Evolutionary conservation across 1,284 basidiomycete species (phyloP).

Genomic region (Cutaneotrichosporon curvatum): DNA sequence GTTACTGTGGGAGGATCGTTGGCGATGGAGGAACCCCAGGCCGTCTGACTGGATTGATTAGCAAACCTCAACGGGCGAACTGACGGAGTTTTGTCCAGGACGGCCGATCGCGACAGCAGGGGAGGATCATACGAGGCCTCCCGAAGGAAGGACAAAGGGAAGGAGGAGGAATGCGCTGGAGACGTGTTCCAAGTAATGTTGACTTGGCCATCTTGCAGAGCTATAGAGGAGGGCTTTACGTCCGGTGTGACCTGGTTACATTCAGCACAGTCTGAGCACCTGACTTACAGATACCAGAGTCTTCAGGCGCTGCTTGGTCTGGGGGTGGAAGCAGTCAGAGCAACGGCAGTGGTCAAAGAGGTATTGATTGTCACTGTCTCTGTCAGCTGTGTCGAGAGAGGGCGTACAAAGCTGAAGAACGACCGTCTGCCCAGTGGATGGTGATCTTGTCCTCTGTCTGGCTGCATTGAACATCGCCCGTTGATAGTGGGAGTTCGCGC

Average conservation of each 20-base stretch:
- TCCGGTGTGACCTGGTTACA: conserved; percentile 61
- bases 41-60: conserved; percentile 54
- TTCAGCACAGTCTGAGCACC: neutral
- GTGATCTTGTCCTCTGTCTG: conserved; percentile 1
- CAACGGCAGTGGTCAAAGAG: conserved; percentile 84
- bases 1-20: conserved; percentile 67
- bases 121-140: conserved; percentile 23
- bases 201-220: conserved; percentile 15
- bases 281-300: conserved; percentile 68
- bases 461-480: no score
- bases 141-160: conserved; percentile 52
- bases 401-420: conserved; percentile 8
- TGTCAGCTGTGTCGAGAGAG: neutral
- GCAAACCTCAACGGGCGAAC: neutral
- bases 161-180: conserved; percentile 60
- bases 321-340: conserved; percentile 72
- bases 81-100: conserved; percentile 7
- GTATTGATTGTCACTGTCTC: conserved; percentile 62
- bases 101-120: conserved; percentile 10
- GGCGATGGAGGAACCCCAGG: conserved; percentile 76
- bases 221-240: conserved; percentile 47
- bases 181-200: conserved; percentile 50
- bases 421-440: conserved; percentile 6
- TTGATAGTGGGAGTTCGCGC: no score
- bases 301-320: conserved; percentile 83